These are phyloP conservation scores for Saccharum hybrid DNA, from an alignment of 202 grass and related monocot genomes.

Conservation along the genomic window DNA sequence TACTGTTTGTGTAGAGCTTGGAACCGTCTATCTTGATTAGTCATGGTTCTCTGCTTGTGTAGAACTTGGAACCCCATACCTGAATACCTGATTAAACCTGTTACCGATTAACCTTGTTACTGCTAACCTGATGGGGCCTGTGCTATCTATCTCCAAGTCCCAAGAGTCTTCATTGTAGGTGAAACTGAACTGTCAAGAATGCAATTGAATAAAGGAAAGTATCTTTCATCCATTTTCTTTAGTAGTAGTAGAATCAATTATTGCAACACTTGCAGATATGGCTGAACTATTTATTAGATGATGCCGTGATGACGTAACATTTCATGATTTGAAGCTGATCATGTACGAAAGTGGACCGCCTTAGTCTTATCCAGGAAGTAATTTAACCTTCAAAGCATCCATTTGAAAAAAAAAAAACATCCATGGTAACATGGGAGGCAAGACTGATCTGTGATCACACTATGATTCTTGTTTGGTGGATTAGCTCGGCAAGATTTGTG, in stretches of 20 bases:
- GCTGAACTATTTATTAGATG: not conserved
- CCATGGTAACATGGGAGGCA: not conserved
- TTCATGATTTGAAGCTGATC: not conserved
- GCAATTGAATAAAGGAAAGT: not conserved
- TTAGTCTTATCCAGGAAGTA: not conserved
- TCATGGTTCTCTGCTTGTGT: not conserved
- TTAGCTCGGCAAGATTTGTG: not conserved
- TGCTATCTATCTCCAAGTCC: not conserved
- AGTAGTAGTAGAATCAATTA: not conserved
- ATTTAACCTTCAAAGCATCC: not conserved
- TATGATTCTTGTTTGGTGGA: not conserved
- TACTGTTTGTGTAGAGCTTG: not conserved
- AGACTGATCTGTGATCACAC: too few relatives aligned
- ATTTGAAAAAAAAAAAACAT: not conserved
- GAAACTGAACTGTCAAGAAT: not conserved
- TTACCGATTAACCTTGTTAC: not conserved
- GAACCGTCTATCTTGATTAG: not conserved
- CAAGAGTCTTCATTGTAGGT: not conserved
- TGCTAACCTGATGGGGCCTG: not conserved
- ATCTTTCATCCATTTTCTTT: not conserved
- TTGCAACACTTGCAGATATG: not conserved
- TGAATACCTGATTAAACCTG: not conserved
- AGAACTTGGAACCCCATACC: not conserved
- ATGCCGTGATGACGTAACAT: not conserved
- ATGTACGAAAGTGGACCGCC: not conserved